Conservation (phyloP, 306 rosid genomes). For the Cajanus cajan region DNA sequence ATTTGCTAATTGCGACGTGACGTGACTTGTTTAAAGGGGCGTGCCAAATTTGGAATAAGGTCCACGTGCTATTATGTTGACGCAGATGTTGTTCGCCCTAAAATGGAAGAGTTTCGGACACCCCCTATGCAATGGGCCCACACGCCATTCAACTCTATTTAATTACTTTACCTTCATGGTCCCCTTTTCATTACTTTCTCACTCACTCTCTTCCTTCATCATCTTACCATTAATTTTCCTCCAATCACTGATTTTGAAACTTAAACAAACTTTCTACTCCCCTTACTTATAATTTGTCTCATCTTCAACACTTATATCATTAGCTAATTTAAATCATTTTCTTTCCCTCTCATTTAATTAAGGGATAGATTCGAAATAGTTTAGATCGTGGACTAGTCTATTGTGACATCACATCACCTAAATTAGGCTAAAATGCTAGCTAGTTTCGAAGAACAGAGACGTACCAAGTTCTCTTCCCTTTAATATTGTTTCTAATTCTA, state of each 20-base stretch:
- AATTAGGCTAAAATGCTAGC: not conserved
- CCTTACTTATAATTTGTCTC: not conserved
- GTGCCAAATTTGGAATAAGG: constrained; percentile 47
- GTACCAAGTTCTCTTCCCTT: not conserved
- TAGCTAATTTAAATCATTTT: too few relatives aligned
- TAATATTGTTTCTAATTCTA: not conserved
- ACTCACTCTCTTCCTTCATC: not conserved
- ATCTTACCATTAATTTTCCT: not conserved
- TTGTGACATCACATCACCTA: not conserved
- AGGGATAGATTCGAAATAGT: not conserved
- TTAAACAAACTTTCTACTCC: not conserved
- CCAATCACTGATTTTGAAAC: constrained; percentile 16
- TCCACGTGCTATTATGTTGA: constrained; percentile 53
- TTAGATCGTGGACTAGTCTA: not conserved
- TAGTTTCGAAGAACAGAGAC: not conserved
- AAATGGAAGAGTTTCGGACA: constrained; percentile 46
- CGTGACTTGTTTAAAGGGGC: constrained; percentile 50
- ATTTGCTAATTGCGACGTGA: constrained; percentile 27
- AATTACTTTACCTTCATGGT: not conserved
- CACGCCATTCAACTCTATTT: constrained; percentile 25
- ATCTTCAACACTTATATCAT: not conserved
- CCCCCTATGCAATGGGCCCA: constrained; percentile 32
- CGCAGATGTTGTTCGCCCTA: constrained; percentile 53
- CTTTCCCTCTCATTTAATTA: not conserved
- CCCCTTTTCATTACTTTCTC: constrained; percentile 19